These are phyloP conservation scores for Moesziomyces globuligerus DNA, from an alignment of 1,284 basidiomycete species.

Conservation along the genomic window DNA sequence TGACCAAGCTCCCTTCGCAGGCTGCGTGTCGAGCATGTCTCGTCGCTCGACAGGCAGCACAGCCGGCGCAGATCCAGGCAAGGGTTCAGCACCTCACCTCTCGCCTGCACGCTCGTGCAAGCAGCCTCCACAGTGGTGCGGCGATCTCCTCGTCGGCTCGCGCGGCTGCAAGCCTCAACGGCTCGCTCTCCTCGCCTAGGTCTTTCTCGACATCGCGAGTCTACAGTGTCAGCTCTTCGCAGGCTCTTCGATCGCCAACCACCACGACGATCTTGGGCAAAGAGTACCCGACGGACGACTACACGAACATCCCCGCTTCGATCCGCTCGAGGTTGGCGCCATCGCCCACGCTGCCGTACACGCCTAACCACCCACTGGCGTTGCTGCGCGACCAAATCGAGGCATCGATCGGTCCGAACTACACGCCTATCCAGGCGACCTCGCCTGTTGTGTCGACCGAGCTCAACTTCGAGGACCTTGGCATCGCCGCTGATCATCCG, in stretches of 20 bases:
- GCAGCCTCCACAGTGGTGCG: not conserved
- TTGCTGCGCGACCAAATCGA: conserved; percentile 88
- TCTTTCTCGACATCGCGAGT: conserved; percentile 12
- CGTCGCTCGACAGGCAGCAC: conserved; percentile 19
- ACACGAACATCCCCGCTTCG: conserved; percentile 85
- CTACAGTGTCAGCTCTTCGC: not conserved
- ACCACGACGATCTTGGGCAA: conserved; percentile 38
- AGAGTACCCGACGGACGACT: conserved; percentile 77
- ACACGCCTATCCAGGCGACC: conserved; percentile 71
- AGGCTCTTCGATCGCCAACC: conserved; percentile 5
- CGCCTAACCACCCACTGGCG: conserved; percentile 82
- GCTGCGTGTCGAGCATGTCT: conserved; percentile 28
- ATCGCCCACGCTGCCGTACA: conserved; percentile 75
- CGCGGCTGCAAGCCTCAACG: not conserved
- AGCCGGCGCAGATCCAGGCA: conserved; percentile 33
- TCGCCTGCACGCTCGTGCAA: conserved; percentile 2
- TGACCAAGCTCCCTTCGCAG: conserved; percentile 28
- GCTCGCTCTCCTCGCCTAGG: not conserved
- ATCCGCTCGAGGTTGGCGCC: conserved; percentile 81
- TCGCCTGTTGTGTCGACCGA: conserved; percentile 88
- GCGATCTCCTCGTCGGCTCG: conserved; percentile 1
- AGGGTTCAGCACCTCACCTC: conserved; percentile 27
- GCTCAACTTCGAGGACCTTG: conserved; percentile 97
- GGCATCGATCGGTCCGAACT: conserved; percentile 74
- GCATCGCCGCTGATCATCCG: conserved; percentile 91